Conservation (phyloP, 441 rosid species). For the Cnidoscolus chayamansa region DNA sequence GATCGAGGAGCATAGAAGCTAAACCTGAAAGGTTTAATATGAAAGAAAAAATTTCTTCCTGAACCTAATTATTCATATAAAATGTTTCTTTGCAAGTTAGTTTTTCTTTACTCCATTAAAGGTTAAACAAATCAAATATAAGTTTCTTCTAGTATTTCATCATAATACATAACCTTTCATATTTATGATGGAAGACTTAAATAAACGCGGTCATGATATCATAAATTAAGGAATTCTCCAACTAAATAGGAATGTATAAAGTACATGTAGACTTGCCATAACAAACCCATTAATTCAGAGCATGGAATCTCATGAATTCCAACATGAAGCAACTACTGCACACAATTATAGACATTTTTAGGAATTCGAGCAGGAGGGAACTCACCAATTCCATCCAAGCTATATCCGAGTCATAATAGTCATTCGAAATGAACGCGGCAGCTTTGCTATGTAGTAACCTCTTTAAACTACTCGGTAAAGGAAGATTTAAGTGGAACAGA, state of each 20-base stretch:
- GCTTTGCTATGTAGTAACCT: constrained; percentile 84
- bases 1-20: neutral
- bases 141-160: too few relatives aligned
- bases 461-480: constrained; percentile 61
- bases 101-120: neutral
- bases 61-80: neutral
- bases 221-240: too few relatives aligned
- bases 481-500: constrained; percentile 17
- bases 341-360: neutral
- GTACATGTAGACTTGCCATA: too few relatives aligned
- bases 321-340: neutral
- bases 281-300: too few relatives aligned
- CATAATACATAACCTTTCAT: too few relatives aligned
- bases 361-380: neutral
- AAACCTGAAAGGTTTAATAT: neutral
- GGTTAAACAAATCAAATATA: neutral
- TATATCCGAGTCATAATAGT: constrained; percentile 84
- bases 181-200: too few relatives aligned
- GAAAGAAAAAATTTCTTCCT: neutral
- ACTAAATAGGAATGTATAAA: too few relatives aligned
- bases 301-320: too few relatives aligned
- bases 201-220: too few relatives aligned
- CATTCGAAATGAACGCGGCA: constrained; percentile 85
- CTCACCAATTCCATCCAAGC: constrained; percentile 99
- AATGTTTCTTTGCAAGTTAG: neutral